Base-by-base conservation (phyloP, 2,329 filamentous ascomycete species). In the Neonectria sp. region DNA sequence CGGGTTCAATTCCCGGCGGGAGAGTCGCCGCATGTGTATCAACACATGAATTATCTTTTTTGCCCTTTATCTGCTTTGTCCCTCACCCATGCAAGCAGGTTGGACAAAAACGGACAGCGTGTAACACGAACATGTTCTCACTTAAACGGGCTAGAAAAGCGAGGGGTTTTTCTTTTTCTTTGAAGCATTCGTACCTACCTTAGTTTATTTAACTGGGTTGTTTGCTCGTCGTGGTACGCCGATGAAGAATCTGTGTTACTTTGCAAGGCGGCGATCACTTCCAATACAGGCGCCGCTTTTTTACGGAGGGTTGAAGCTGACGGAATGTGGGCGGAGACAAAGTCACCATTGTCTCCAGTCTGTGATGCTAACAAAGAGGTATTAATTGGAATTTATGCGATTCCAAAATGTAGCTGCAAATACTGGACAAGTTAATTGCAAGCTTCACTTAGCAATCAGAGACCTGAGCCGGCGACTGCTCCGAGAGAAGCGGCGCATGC, bases 1-100 rank as follows among this genome's bases (percentile, higher is more conserved):
- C 55, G 62, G 62, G 62, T 65, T 65, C 62, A 65, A 65, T 65
- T 65, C 62, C 62, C 62, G 62, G 62, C 62, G 64, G 64, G 64
- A 67, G 64, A 67, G 64, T 55, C 60, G 60, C 60, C 60, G 33
- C 31, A 58, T 48, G 60, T 52, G 46, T 12, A 45, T 7, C 9
- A 53, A 35, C 51, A 53, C 29, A 37, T 56, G 45, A 9, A 51
- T 13, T 40, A 29, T 37, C 31, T 63, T 65, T 69, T 69, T 69
- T 63, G 40, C n/a, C n/a, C 8, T 45, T 1, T 6, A 11, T 11
- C 6, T 8, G 37, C 15, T 40, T 8, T 13, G 6, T 40, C 33
- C 13, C 33, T 3, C 21, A 21, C 21, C 33, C 33, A 6, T 40
- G 15, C 37, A 40, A 15, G 37, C 6, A 11, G 35, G 37, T 40